Base-by-base conservation (phyloP, 768 basidiomycete genomes). In the Pleurotus pulmonarius region DNA sequence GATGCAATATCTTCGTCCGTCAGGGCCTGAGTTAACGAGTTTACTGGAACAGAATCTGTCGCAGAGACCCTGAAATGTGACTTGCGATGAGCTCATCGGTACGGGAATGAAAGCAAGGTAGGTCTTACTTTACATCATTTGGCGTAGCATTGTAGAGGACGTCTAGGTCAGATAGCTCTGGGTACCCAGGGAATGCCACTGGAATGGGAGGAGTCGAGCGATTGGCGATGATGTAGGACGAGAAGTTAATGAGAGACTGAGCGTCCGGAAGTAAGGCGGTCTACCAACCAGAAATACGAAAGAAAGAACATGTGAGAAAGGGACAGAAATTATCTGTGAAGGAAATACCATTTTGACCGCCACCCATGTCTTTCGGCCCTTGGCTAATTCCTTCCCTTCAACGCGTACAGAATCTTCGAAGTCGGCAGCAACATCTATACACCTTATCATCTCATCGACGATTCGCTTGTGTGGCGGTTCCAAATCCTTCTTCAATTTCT, bases 341-440 rank as follows among this genome's bases (percentile, higher is more conserved):
- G 48, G 34, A 20, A 41, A 58, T 60, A 88, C 90, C 57, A 95
- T 74, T 70, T 96, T 96, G 20, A 96, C 70, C 0, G 94, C 92
- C 18, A 96, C 86, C 84, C 90, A 92, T 0, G 89, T 92, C 59
- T 82, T 76, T 20, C 87, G 73, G 5, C 79, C 80, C 4, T 57
- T 60, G 1, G 58, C 41, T 11, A 55, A 54, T 0, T n/a, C 5
- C 29, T 38, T 24, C 3, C 45, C 37, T 13, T 15, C 54, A 3
- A 55, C 65, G 0, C 65, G 69, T 26, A 71, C 62, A 51, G 64
- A 61, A 25, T 86, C 85, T 65, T 97, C 93, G 63, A 92, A 94
- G 58, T 88, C 83, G 6, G 88, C 94, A 0, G 87, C 87, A 4
- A 88, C 82, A 58, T 94, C 85, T 43, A 96, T 85, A 56, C 84